These are phyloP conservation scores for Colletotrichum tanaceti DNA, from an alignment of 2,329 filamentous ascomycete species.

Conservation along the genomic window DNA sequence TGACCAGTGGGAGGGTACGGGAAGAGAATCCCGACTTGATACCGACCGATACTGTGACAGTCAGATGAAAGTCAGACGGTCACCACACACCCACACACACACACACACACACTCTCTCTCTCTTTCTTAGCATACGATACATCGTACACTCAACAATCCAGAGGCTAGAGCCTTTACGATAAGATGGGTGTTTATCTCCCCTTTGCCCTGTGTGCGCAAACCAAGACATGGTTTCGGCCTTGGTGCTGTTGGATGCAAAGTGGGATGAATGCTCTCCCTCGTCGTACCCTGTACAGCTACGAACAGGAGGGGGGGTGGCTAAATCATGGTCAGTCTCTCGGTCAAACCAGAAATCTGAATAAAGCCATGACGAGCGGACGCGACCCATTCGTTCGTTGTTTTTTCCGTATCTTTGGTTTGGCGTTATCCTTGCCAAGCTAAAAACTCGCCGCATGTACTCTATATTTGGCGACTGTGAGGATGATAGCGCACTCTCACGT, in stretches of 20 bases:
- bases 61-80: conserved; percentile 6
- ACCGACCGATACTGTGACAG: conserved; percentile 13
- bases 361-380: conserved; percentile 17
- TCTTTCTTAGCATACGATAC: not conserved
- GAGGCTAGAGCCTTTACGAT: not conserved
- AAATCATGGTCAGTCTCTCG: conserved; percentile 35
- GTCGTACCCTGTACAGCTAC: not conserved
- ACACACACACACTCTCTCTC: no score
- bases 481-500: not conserved
- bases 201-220: conserved; percentile 15
- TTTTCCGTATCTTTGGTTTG: conserved; percentile 10
- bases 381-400: not conserved
- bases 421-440: not conserved
- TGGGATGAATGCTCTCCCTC: conserved; percentile 29
- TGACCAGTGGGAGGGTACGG: not conserved
- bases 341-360: conserved; percentile 25
- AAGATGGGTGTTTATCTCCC: conserved; percentile 4
- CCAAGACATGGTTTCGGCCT: conserved; percentile 29
- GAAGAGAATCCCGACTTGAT: conserved; percentile 32
- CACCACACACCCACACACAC: not conserved
- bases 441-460: not conserved
- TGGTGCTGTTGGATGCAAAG: conserved; percentile 28
- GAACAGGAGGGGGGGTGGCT: conserved; percentile 19
- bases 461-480: not conserved
- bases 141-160: not conserved